Conservation (phyloP, 306 rosid species). For the Corylus heterophylla region DNA sequence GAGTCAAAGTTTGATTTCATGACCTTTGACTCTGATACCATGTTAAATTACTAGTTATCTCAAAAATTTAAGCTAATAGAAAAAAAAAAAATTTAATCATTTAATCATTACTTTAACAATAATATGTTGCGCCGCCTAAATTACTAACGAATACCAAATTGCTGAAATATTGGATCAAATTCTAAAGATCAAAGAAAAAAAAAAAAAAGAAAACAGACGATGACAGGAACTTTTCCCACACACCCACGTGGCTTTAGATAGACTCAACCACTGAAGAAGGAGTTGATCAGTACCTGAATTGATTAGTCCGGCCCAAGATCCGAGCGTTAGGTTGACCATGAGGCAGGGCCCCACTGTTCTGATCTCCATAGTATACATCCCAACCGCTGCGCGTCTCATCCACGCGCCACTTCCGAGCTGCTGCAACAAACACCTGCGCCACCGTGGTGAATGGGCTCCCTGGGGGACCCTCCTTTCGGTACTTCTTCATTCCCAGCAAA, state of each 20-base stretch:
- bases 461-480: slow-evolving; percentile 39
- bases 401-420: slow-evolving; percentile 51
- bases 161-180: too few relatives aligned
- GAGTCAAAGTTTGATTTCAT: too few relatives aligned
- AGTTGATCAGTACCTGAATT: slow-evolving; percentile 46
- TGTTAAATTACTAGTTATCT: too few relatives aligned
- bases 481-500: slow-evolving; percentile 52
- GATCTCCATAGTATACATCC: slow-evolving; percentile 33
- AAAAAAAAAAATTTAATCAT: too few relatives aligned
- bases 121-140: too few relatives aligned
- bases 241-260: neutral
- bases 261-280: too few relatives aligned
- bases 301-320: slow-evolving; percentile 39
- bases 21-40: too few relatives aligned
- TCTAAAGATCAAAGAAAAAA: too few relatives aligned
- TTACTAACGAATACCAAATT: too few relatives aligned
- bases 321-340: slow-evolving; percentile 27
- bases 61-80: too few relatives aligned
- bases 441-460: slow-evolving; percentile 66
- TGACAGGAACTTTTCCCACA: neutral
- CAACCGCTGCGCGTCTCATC: neutral
- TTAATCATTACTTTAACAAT: too few relatives aligned
- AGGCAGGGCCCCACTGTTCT: neutral
- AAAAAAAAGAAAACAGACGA: too few relatives aligned
- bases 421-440: slow-evolving; percentile 64